Percentiles rank a stretch among this genome's conserved stretches.
These are phyloP conservation scores for Trifolium pratense DNA, from an alignment of 306 rosid species.

Conservation along the genomic window DNA sequence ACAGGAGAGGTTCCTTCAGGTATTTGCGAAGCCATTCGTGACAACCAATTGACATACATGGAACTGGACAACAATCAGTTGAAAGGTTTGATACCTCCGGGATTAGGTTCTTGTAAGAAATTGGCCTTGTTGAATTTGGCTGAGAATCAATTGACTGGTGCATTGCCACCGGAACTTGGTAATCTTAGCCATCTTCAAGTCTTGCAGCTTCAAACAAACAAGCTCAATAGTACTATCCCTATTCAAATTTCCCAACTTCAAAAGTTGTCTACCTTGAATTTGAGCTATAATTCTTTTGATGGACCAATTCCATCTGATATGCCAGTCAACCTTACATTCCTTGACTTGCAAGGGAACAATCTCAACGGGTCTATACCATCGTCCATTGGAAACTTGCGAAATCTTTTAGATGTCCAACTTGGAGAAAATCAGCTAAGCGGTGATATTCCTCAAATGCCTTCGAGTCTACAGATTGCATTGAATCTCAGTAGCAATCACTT, in stretches of 20 bases:
- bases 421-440: constrained; percentile 65
- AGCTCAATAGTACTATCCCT: constrained; percentile 66
- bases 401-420: constrained; percentile 71
- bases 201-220: constrained; percentile 65
- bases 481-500: constrained; percentile 80
- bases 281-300: constrained; percentile 67
- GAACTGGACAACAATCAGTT: constrained; percentile 67
- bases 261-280: constrained; percentile 51
- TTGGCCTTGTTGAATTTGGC: constrained; percentile 76
- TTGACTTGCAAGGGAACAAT: constrained; percentile 62
- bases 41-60: constrained; percentile 51
- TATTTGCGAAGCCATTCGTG: not conserved
- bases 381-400: constrained; percentile 30
- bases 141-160: constrained; percentile 55
- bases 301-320: constrained; percentile 67
- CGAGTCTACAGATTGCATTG: constrained; percentile 58
- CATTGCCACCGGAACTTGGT: constrained; percentile 58
- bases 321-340: constrained; percentile 38
- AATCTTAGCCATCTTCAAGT: constrained; percentile 61
- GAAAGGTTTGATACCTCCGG: constrained; percentile 55
- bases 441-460: constrained; percentile 67
- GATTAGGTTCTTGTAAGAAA: constrained; percentile 50
- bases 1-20: constrained; percentile 50
- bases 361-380: constrained; percentile 64
- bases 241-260: constrained; percentile 38